Percentiles rank a stretch among this genome's conserved stretches.
These are phyloP conservation scores for Lactarius tabidus DNA, from an alignment of 768 basidiomycete genomes.

Conservation along the genomic window DNA sequence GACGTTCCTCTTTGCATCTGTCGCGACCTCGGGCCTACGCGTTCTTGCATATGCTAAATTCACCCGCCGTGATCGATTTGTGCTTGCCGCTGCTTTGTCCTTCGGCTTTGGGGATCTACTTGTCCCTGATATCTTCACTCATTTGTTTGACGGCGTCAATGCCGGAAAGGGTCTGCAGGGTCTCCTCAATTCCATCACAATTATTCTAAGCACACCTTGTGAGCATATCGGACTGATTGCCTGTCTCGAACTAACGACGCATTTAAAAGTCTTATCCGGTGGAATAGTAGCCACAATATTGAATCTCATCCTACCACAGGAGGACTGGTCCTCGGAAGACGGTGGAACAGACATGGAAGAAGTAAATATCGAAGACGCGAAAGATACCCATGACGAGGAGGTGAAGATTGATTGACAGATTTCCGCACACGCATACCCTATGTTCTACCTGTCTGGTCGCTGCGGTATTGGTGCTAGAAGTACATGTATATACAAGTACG, in stretches of 20 bases:
- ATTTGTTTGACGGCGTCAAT: conserved; percentile 63
- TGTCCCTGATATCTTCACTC: conserved; percentile 57
- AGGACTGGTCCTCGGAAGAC: conserved; percentile 17
- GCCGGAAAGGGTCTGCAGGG: conserved; percentile 57
- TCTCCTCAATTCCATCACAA: conserved; percentile 73
- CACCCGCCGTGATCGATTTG: conserved; percentile 61
- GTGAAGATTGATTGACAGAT: not conserved
- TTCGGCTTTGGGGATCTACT: conserved; percentile 73
- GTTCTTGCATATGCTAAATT: conserved; percentile 60
- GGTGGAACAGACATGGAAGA: not conserved
- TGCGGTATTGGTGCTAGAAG: not conserved
- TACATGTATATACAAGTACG: conserved; percentile 4
- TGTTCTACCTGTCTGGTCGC: not conserved
- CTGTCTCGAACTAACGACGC: not conserved
- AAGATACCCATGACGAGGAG: conserved; percentile 3
- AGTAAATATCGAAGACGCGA: not conserved
- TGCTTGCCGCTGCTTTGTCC: conserved; percentile 63
- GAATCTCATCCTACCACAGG: conserved; percentile 43
- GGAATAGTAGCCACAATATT: conserved; percentile 44
- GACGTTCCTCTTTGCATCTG: conserved; percentile 79
- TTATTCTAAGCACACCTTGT: conserved; percentile 80
- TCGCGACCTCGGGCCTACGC: conserved; percentile 64
- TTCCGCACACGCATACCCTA: not conserved
- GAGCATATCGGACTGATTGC: conserved; percentile 33
- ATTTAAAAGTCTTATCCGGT: conserved; percentile 38